phyloP scores from a whole-genome alignment of 139 green algal species.

The Trebouxia sp. region DNA sequence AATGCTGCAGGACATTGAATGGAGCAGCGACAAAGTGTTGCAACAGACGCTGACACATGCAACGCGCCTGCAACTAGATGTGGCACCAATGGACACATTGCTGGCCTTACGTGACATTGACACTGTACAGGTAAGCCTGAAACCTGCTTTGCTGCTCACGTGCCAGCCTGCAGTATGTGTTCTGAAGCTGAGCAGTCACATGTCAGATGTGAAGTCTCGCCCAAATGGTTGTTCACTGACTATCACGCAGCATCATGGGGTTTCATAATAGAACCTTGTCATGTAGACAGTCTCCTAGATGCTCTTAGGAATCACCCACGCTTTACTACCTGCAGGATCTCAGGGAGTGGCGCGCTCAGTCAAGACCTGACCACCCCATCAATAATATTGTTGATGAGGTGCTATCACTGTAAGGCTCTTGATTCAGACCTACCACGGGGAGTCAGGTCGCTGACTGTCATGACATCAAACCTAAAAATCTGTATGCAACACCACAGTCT shows the following conservation, averaged over 20 bases:
- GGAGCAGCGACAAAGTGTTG: slow-evolving; percentile 30
- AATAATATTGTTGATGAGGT: neutral
- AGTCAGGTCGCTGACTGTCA: no score
- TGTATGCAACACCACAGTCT: no score
- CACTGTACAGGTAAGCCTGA: neutral
- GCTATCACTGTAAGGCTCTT: neutral
- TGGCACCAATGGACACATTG: neutral
- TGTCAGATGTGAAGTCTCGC: no score
- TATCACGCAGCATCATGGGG: no score
- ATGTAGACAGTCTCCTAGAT: no score
- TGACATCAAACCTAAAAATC: no score
- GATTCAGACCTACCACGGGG: no score
- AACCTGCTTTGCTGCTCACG: no score
- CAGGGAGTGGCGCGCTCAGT: neutral
- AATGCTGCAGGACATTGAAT: slow-evolving; percentile 30
- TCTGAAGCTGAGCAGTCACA: no score
- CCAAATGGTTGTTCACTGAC: no score
- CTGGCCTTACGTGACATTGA: neutral
- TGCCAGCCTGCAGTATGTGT: neutral
- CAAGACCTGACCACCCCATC: neutral
- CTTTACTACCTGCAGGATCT: neutral
- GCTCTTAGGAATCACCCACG: no score
- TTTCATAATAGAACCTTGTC: no score
- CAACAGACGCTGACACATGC: slow-evolving; percentile 8
- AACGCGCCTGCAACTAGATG: neutral